Conservation (phyloP, 2,329 filamentous ascomycete species). For the Triangularia setosa region DNA sequence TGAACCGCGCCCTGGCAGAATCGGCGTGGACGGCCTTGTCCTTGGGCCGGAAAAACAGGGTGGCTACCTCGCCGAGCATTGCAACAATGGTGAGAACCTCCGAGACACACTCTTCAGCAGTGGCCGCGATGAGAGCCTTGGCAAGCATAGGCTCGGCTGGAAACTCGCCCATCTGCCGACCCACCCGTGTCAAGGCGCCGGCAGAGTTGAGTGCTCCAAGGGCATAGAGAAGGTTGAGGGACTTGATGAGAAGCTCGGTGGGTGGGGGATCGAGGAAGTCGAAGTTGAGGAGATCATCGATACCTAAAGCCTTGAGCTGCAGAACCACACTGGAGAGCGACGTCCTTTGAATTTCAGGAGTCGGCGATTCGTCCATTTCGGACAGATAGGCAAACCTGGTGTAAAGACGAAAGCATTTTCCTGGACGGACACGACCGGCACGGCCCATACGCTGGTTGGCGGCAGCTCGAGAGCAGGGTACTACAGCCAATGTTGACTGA, state of each 20-base stretch:
- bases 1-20: conserved; percentile 83
- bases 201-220: conserved; percentile 84
- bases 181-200: conserved; percentile 84
- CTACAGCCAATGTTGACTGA: conserved; percentile 87
- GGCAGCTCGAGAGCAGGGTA: conserved; percentile 85
- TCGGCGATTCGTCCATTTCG: conserved; percentile 88
- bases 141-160: conserved; percentile 89
- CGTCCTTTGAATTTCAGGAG: conserved; percentile 87
- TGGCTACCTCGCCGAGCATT: conserved; percentile 84
- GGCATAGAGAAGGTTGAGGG: conserved; percentile 86
- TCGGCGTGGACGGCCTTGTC: conserved; percentile 98
- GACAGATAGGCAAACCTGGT: conserved; percentile 94
- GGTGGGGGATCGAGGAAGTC: conserved; percentile 95
- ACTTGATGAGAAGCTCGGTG: conserved; percentile 81
- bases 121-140: conserved; percentile 81
- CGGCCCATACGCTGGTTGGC: conserved; percentile 91
- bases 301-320: conserved; percentile 82
- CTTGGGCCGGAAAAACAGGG: conserved; percentile 90
- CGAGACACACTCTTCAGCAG: conserved; percentile 87
- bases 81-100: conserved; percentile 91
- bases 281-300: conserved; percentile 89
- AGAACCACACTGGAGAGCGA: conserved; percentile 83
- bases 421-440: conserved; percentile 85
- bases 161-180: conserved; percentile 92
- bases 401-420: conserved; percentile 90